Evolutionary conservation across 495 filamentous ascomycete species (phyloP), one percentile per base, ranked within the genome.

Genomic region (Penicillium canariense): DNA sequence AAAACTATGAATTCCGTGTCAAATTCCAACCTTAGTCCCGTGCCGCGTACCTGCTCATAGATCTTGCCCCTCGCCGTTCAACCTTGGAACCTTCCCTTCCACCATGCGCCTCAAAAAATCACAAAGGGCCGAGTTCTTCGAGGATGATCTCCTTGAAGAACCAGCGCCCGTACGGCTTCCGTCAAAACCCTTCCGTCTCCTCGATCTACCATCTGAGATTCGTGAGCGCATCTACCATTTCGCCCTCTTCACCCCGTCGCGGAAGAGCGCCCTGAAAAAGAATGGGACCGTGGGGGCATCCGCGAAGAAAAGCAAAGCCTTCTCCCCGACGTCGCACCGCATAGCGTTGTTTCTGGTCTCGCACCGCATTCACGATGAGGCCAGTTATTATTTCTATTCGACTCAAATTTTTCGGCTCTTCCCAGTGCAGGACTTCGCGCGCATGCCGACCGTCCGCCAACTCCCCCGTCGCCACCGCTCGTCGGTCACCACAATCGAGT

Each of bases 341-440:
- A 68, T 87, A 46, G 70, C 74, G 5, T 72, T 90, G 28, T 83
- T 92, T 50, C 77, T 86, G 20, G 77, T 77, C 44, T 88, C 81
- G 55, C 75, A 72, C 14, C 82, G 79, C 14, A 71, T 94, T 54
- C 84, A 92, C 65, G 66, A 77, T 20, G 91, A 95, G 68, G 86
- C 90, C 3, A 83, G 81, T 27, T 76, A 85, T 55, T 74, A 81
- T 63, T 95, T 93, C 71, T 95, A 90, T 69, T 81, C 83, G 58
- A 79, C 74, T 27, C 86, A 88, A 61, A 87, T 84, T 6, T 88
- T 94, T 67, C 87, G 89, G 36, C 66, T 95, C 35, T 95, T 92
- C 59, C 86, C 86, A 5, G 81, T 83, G 18, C 80, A 87, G 55
- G 84, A 87, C 38, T 86, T 87, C 35, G 81, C 86, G 7, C 83